These are phyloP conservation scores for Leishmania braziliensis DNA, from an alignment of 208 protist genomes.

Conservation along the genomic window DNA sequence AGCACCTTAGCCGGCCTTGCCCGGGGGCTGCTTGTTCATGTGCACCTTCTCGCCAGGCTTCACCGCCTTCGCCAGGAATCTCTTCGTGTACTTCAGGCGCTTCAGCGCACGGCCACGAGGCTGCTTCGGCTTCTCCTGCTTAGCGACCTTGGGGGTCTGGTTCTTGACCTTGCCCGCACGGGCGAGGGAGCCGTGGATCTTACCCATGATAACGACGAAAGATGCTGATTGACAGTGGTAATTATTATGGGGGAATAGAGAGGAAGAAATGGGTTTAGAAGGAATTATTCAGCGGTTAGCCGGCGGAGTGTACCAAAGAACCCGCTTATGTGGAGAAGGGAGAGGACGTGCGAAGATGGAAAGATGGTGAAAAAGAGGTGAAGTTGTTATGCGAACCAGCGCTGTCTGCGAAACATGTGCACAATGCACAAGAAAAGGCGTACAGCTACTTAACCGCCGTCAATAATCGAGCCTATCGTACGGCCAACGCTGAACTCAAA, in stretches of 20 bases:
- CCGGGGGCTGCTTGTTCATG: conserved; percentile 93
- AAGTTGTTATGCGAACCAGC: not conserved
- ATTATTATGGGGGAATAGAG: conserved; percentile 3
- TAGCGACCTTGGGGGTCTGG: conserved; percentile 97
- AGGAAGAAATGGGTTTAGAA: conserved; percentile 8
- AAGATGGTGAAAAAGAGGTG: conserved; percentile 75
- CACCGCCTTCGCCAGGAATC: conserved; percentile 94
- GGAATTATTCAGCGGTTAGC: not conserved
- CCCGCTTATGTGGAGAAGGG: conserved; percentile 14
- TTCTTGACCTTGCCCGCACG: conserved; percentile 99
- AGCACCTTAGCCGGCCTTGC: conserved; percentile 83
- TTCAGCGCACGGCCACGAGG: conserved; percentile 96
- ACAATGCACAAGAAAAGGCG: not conserved
- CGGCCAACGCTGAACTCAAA: not conserved
- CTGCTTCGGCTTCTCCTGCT: conserved; percentile 96
- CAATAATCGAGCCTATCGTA: not conserved
- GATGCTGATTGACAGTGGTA: not conserved
- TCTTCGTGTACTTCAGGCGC: conserved; percentile 97
- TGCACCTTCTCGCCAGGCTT: conserved; percentile 93
- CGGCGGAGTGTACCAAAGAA: conserved; percentile 10
- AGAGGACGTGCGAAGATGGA: conserved; percentile 93
- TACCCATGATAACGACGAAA: conserved; percentile 82
- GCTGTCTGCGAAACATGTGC: not conserved
- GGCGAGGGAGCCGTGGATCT: conserved; percentile 98
- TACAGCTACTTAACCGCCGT: not conserved